A percentile compares a stretch with the other conserved stretches of the same genome.
Conservation (phyloP, 2,329 filamentous ascomycete genomes). For the Trematosphaeria pertusa region DNA sequence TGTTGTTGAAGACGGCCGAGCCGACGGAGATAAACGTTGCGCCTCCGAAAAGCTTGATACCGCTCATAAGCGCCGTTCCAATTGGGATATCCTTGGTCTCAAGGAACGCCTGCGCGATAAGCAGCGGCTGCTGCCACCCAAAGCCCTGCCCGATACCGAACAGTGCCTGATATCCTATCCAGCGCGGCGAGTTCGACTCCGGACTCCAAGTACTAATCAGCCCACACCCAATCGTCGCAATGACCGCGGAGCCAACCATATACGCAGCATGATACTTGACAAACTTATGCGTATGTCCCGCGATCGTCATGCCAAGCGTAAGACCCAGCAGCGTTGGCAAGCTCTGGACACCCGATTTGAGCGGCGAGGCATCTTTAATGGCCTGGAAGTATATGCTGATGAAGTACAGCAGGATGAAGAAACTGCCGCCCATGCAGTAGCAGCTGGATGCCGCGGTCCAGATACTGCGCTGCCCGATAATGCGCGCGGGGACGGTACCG, state of each 20-base stretch:
- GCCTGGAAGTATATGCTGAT: conserved; percentile 10
- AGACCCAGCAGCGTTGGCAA: conserved; percentile 39
- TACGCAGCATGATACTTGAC: conserved; percentile 40
- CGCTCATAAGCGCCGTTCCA: conserved; percentile 40
- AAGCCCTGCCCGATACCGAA: conserved; percentile 50
- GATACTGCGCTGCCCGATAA: conserved; percentile 39
- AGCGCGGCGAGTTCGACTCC: conserved; percentile 41
- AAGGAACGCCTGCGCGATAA: conserved; percentile 45
- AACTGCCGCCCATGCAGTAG: conserved; percentile 17
- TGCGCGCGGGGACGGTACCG: conserved; percentile 21
- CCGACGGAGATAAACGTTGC: conserved; percentile 50
- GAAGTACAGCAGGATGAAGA: conserved; percentile 10
- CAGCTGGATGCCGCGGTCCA: conserved; percentile 36
- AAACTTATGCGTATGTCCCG: conserved; percentile 29
- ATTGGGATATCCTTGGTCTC: conserved; percentile 42
- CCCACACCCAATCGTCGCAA: conserved; percentile 47
- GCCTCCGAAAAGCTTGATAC: conserved; percentile 53
- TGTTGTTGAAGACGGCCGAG: conserved; percentile 50
- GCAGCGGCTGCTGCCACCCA: conserved; percentile 41
- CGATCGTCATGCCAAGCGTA: conserved; percentile 27
- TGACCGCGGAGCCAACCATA: conserved; percentile 29
- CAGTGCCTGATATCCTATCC: conserved; percentile 56
- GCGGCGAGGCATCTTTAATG: neutral
- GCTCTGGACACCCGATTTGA: conserved; percentile 11
- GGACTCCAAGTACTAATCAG: conserved; percentile 51